phyloP scores from a whole-genome alignment of 306 rosid species.

The Medicago lupulina region DNA sequence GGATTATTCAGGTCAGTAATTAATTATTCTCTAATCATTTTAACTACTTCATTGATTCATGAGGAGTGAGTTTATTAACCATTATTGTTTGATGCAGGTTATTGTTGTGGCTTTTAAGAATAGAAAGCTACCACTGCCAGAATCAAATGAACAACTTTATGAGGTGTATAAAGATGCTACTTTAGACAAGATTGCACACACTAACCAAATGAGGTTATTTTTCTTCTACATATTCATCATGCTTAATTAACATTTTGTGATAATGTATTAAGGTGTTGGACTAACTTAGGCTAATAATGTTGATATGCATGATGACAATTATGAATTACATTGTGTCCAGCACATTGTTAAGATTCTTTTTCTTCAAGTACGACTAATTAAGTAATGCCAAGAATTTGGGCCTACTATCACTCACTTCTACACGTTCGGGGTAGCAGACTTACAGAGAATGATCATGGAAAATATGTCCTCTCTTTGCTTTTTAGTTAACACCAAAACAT shows the following conservation, averaged over 20 bases:
- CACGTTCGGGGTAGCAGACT: conserved; percentile 49
- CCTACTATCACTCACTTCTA: conserved; percentile 53
- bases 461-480: conserved; percentile 37
- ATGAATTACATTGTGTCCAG: conserved; percentile 40
- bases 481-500: background rate
- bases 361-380: conserved; percentile 46
- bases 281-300: conserved; percentile 35
- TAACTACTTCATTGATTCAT: background rate
- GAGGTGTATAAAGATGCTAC: conserved; percentile 60
- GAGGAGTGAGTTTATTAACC: background rate
- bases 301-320: conserved; percentile 34
- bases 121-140: conserved; percentile 56
- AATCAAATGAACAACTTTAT: conserved; percentile 56
- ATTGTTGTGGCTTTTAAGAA: conserved; percentile 74
- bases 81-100: conserved; percentile 56
- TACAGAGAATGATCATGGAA: conserved; percentile 52
- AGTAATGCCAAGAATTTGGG: conserved; percentile 53
- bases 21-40: background rate
- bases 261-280: conserved; percentile 4
- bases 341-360: conserved; percentile 52
- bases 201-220: conserved; percentile 74
- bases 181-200: conserved; percentile 62
- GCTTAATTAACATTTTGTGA: conserved; percentile 26
- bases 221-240: background rate
- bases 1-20: conserved; percentile 53